Evolutionary conservation across 345 rosid species (phyloP), one percentile per base, ranked within the genome.

Genomic region (Arabidopsis arenosa): DNA sequence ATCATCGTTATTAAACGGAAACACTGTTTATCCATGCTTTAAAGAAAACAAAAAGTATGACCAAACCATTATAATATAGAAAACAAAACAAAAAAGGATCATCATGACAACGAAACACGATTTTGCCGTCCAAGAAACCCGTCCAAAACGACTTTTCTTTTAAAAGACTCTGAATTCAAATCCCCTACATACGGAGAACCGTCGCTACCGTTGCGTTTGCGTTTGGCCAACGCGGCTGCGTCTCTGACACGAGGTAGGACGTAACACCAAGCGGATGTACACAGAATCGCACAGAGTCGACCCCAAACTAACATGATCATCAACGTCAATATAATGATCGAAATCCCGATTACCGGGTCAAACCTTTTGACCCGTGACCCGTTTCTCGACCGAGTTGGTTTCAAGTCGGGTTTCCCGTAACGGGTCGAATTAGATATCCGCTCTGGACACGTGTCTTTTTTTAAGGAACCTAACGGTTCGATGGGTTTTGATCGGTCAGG

Each of bases 101-200:
- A 26, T 76, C 53, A 76, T 51, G 35, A 76, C 23, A 9, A 15
- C 5, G 53, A 15, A 33, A 75, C 62, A 61, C 86, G 83, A 66
- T 75, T 87, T 52, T 75, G 80, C 63, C 97, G 87, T 28, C 86
- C 84, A 10, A 90, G 92, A 75, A 93, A 72, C 17, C 97, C 98
- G 18, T 87, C 90, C 80, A 90, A 54, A 58, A 89, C 85, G 81
- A 91, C 93, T 73, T 70, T 88, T 82, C 78, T 87, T 74, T 86
- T 86, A 23, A 81, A 75, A 60, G 84, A 88, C 66, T 79, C 79
- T n/a, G 88, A 84, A 35, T 70, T 66, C 66, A 88, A 75, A 74
- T 81, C 81, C 61, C 43, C 47, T 10, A 39, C 83, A 21, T 1
- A 58, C 23, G 68, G 44, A 57, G 49, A 54, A 10, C 41, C 49